Evolutionary conservation across 768 basidiomycete genomes (phyloP).

Genomic region (Lactifluus piperatus): DNA sequence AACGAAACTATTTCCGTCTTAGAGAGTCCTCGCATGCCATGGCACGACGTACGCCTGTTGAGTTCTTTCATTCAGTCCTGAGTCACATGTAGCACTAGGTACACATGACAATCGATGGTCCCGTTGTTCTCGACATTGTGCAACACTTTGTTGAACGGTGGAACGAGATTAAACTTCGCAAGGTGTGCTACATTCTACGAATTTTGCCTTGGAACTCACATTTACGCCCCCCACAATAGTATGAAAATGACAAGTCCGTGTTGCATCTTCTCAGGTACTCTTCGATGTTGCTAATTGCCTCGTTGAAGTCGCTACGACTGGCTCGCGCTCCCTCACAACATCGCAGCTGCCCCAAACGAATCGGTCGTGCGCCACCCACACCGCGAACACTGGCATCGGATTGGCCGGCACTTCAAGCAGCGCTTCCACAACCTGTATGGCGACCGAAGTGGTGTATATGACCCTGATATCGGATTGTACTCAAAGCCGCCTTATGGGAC

Average conservation of each 20-base stretch:
- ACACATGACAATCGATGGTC: constrained; percentile 77
- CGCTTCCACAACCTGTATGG: constrained; percentile 25
- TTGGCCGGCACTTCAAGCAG: constrained; percentile 24
- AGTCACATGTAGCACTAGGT: constrained; percentile 34
- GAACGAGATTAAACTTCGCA: constrained; percentile 85
- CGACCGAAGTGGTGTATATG: constrained; percentile 27
- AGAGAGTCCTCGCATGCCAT: constrained; percentile 78
- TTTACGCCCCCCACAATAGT: constrained; percentile 15
- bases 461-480: constrained; percentile 31
- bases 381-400: constrained; percentile 45
- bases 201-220: not conserved
- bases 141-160: constrained; percentile 92
- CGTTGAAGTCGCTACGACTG: constrained; percentile 42
- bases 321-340: constrained; percentile 75
- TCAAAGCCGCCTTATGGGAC: constrained; percentile 37
- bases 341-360: constrained; percentile 53
- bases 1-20: constrained; percentile 59
- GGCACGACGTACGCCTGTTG: constrained; percentile 74
- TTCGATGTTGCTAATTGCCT: not conserved
- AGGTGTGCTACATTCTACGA: constrained; percentile 31
- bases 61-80: not conserved
- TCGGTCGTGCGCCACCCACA: constrained; percentile 67
- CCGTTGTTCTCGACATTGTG: constrained; percentile 80
- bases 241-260: constrained; percentile 39
- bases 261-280: not conserved